Evolutionary conservation across 2,329 filamentous ascomycete species (phyloP).

Genomic region (Pseudogymnoascus sp.): DNA sequence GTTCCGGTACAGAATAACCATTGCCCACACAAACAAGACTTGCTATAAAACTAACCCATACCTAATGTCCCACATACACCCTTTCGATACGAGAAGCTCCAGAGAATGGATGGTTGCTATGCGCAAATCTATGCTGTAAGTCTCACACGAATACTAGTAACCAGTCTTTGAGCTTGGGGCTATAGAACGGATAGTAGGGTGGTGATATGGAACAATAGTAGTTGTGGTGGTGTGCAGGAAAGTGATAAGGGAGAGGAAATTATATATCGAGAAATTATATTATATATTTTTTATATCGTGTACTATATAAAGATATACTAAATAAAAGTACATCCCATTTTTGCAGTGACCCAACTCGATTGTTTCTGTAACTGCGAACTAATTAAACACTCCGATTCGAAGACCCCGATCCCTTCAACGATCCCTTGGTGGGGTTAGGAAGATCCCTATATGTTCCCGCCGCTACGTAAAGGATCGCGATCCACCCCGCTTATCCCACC

Average conservation of each 20-base stretch:
- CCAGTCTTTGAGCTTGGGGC: background rate
- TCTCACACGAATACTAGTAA: background rate
- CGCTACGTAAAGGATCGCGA: background rate
- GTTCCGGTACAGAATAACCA: no score
- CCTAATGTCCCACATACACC: no score
- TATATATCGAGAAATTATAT: background rate
- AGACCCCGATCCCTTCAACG: background rate
- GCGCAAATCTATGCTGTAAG: background rate
- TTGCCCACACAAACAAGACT: no score
- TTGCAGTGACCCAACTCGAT: background rate
- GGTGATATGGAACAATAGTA: background rate
- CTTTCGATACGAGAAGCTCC: background rate
- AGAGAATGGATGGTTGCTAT: background rate
- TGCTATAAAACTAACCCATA: no score
- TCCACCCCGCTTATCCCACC: background rate
- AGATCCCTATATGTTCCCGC: background rate
- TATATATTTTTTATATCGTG: no score
- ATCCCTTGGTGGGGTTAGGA: background rate
- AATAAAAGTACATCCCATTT: background rate
- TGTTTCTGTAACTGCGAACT: background rate
- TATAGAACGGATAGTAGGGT: background rate
- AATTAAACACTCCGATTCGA: background rate
- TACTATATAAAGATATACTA: no score
- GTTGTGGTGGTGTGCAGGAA: background rate
- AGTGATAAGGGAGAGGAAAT: background rate